Conservation (phyloP, 805 yeast species). For the Saturnispora zaruensis region DNA sequence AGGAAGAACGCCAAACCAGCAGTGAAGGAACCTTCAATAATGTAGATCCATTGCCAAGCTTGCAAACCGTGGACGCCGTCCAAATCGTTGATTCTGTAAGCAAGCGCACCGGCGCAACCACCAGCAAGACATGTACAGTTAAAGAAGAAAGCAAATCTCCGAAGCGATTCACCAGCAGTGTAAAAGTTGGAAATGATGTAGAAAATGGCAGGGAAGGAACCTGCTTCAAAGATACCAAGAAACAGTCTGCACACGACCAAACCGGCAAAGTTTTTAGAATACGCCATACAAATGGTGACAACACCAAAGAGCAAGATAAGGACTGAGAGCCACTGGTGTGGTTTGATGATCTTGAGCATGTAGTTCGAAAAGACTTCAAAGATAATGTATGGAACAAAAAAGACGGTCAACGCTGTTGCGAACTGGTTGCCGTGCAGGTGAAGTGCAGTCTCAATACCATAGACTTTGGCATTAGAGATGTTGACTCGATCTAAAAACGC, state of each 20-base stretch:
- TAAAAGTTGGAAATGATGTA: conserved; percentile 62
- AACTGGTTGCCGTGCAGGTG: conserved; percentile 49
- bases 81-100: conserved; percentile 52
- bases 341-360: conserved; percentile 46
- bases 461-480: conserved; percentile 70
- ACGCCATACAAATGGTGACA: conserved; percentile 58
- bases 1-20: conserved; percentile 28
- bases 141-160: conserved; percentile 60
- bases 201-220: conserved; percentile 70
- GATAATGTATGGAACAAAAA: conserved; percentile 60
- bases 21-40: conserved; percentile 31
- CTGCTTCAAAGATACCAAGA: conserved; percentile 60
- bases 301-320: conserved; percentile 56
- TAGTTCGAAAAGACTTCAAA: conserved; percentile 65
- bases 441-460: conserved; percentile 53
- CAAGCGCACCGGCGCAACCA: conserved; percentile 69
- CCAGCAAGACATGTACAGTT: conserved; percentile 68
- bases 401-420: conserved; percentile 57
- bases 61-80: conserved; percentile 35
- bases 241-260: conserved; percentile 55
- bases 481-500: conserved; percentile 78
- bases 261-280: conserved; percentile 47
- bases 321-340: conserved; percentile 54
- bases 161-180: conserved; percentile 55
- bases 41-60: conserved; percentile 40